These are phyloP conservation scores for Phallus indusiatus DNA, from an alignment of 768 basidiomycete species.

Conservation along the genomic window DNA sequence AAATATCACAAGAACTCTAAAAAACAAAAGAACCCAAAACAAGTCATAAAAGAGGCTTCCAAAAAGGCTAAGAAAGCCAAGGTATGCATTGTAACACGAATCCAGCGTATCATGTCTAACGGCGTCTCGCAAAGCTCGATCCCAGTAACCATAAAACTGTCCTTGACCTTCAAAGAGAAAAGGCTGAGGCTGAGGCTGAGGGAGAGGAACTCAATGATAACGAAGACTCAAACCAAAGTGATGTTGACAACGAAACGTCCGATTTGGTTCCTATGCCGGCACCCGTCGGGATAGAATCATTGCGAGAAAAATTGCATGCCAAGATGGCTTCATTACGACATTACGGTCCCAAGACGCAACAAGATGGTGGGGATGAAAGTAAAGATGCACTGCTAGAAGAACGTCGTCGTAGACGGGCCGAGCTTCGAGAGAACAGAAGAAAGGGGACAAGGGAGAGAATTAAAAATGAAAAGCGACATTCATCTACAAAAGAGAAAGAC, in stretches of 20 bases:
- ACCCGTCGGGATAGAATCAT: constrained; percentile 47
- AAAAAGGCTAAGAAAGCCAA: constrained; percentile 85
- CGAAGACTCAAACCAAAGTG: constrained; percentile 30
- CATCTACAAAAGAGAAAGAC: constrained; percentile 38
- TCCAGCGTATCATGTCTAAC: background rate
- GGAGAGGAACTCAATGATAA: constrained; percentile 32
- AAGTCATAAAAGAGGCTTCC: constrained; percentile 79
- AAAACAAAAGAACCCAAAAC: constrained; percentile 73
- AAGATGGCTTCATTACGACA: constrained; percentile 63
- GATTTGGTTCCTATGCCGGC: constrained; percentile 52
- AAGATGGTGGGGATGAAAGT: constrained; percentile 40
- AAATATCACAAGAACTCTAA: constrained; percentile 87
- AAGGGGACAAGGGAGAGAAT: constrained; percentile 84
- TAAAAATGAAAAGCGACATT: constrained; percentile 49
- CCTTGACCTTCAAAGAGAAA: constrained; percentile 63
- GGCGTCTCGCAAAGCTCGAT: constrained; percentile 59
- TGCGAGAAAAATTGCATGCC: constrained; percentile 67
- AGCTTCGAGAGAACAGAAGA: constrained; percentile 75
- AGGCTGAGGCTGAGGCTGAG: constrained; percentile 17
- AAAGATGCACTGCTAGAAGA: constrained; percentile 81
- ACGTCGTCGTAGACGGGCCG: constrained; percentile 63
- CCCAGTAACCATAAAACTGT: constrained; percentile 79
- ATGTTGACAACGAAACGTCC: constrained; percentile 26
- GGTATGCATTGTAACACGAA: constrained; percentile 30
- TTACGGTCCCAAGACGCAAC: constrained; percentile 17